Conservation (phyloP, 2,329 filamentous ascomycete genomes). For the Pyricularia pennisetigena region DNA sequence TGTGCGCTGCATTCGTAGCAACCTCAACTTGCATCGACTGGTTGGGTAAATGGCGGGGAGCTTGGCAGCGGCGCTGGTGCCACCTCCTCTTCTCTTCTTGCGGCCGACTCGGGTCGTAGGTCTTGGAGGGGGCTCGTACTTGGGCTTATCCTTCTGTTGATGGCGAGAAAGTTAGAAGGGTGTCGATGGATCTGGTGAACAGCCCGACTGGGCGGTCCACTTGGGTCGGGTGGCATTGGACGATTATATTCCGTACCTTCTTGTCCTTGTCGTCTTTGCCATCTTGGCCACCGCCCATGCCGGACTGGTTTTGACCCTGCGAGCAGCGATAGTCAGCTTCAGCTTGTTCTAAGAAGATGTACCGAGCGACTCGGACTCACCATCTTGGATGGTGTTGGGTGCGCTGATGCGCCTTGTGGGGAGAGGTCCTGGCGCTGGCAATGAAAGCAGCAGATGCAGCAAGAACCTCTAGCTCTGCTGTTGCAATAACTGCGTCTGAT, state of each 20-base stretch:
- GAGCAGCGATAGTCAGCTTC: conserved; percentile 4
- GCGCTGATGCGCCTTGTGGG: neutral
- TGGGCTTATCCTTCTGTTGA: conserved; percentile 92
- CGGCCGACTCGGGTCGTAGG: conserved; percentile 94
- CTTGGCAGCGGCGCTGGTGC: conserved; percentile 90
- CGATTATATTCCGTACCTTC: conserved; percentile 51
- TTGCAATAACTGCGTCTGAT: neutral
- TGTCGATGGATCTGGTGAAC: neutral
- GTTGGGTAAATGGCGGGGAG: conserved; percentile 90
- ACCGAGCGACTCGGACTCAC: neutral
- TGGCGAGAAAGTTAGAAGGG: neutral
- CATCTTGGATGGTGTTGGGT: conserved; percentile 6
- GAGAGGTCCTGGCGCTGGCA: neutral
- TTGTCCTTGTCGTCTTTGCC: conserved; percentile 84
- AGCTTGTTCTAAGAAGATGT: neutral
- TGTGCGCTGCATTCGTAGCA: conserved; percentile 95
- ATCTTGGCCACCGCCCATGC: conserved; percentile 63
- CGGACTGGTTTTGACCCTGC: conserved; percentile 78
- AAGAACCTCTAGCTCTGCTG: neutral
- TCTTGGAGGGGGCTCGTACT: conserved; percentile 97
- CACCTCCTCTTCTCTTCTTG: conserved; percentile 95
- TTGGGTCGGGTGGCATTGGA: neutral
- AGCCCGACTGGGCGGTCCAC: neutral
- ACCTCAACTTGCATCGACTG: conserved; percentile 92
- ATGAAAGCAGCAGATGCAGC: neutral